A percentile compares a stretch with the other conserved stretches of the same genome.
Conservation (phyloP, 2,329 filamentous ascomycete species). For the Rosellinia necatrix region DNA sequence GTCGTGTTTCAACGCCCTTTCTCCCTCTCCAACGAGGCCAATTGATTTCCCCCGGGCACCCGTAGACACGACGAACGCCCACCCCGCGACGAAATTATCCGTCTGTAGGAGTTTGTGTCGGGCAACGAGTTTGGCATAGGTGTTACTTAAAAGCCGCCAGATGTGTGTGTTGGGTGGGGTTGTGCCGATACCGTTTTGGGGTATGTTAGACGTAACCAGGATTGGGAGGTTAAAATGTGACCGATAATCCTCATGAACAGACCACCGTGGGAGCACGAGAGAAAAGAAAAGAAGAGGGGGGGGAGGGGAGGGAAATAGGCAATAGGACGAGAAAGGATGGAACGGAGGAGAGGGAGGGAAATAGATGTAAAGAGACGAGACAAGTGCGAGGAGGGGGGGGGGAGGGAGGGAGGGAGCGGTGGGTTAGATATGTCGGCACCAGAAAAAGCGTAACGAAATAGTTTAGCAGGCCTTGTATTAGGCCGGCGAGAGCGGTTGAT, state of each 20-base stretch:
- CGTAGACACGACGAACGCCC: neutral
- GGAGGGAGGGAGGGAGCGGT: slow-evolving; percentile 38
- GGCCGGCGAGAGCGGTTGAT: slow-evolving; percentile 35
- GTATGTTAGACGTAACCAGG: slow-evolving; percentile 25
- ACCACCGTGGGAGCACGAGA: slow-evolving; percentile 19
- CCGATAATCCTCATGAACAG: slow-evolving; percentile 20
- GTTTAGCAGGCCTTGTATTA: slow-evolving; percentile 30
- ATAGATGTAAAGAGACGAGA: slow-evolving; percentile 37
- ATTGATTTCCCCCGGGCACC: slow-evolving; percentile 5
- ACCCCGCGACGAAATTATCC: neutral
- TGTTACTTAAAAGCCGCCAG: slow-evolving; percentile 25
- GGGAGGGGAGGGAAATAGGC: slow-evolving; percentile 5
- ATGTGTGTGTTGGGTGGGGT: slow-evolving; percentile 21
- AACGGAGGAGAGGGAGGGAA: slow-evolving; percentile 25
- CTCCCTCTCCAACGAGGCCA: slow-evolving; percentile 14
- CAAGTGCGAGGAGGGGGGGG: slow-evolving; percentile 33
- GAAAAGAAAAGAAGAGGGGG: slow-evolving; percentile 15
- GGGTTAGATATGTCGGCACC: slow-evolving; percentile 40
- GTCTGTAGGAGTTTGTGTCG: slow-evolving; percentile 7
- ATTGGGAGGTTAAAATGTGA: slow-evolving; percentile 24
- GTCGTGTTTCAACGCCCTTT: slow-evolving; percentile 28
- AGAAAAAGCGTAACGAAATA: slow-evolving; percentile 26
- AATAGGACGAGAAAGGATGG: slow-evolving; percentile 15
- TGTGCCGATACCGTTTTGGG: slow-evolving; percentile 34
- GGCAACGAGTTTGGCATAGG: slow-evolving; percentile 17